Evolutionary conservation across 169 alveolate genomes (phyloP).

Genomic region (Cryptosporidium bovis): DNA sequence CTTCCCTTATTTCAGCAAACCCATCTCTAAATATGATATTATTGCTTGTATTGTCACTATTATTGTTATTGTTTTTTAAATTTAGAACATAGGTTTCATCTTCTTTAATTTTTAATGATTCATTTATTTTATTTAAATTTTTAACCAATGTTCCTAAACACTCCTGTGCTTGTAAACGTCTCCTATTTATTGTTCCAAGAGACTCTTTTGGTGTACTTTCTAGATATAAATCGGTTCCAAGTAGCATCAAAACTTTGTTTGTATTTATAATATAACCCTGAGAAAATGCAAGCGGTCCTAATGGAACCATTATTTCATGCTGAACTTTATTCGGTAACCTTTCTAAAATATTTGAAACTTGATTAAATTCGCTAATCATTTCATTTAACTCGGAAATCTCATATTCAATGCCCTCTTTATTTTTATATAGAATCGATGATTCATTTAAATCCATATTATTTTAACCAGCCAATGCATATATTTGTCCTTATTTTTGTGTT

Average conservation of each 20-base stretch:
- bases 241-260: conserved; percentile 49
- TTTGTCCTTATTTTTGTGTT: neutral
- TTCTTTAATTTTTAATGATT: conserved; percentile 29
- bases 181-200: conserved; percentile 30
- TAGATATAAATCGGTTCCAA: conserved; percentile 52
- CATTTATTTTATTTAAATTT: conserved; percentile 19
- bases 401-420: conserved; percentile 23
- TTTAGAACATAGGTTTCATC: neutral
- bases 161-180: conserved; percentile 38
- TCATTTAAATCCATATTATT: conserved; percentile 10
- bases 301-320: conserved; percentile 70
- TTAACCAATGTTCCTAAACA: conserved; percentile 44
- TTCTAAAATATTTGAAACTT: conserved; percentile 13
- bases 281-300: conserved; percentile 67
- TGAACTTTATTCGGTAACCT: conserved; percentile 41
- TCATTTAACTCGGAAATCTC: conserved; percentile 37
- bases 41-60: neutral
- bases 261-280: conserved; percentile 52
- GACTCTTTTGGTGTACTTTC: conserved; percentile 53
- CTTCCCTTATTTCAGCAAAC: conserved; percentile 55
- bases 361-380: conserved; percentile 42
- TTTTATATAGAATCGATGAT: conserved; percentile 29
- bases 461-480: neutral
- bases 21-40: conserved; percentile 31
- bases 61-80: too few species aligned